These are phyloP conservation scores for Macaranga tanarius DNA, from an alignment of 441 rosid genomes.

Conservation along the genomic window DNA sequence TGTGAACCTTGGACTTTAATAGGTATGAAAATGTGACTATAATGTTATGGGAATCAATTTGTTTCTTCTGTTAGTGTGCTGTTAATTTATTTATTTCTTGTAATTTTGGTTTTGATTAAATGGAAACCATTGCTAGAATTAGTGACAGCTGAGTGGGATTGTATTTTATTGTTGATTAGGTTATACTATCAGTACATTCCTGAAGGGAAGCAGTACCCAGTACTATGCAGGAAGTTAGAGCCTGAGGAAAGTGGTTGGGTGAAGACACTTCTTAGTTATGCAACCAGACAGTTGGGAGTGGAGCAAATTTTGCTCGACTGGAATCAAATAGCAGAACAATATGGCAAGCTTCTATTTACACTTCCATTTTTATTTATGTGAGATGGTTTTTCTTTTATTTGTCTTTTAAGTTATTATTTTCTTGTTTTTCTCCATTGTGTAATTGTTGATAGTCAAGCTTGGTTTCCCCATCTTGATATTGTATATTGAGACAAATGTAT, in stretches of 20 bases:
- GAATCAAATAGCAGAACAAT: conserved; percentile 76
- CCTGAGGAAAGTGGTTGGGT: conserved; percentile 32
- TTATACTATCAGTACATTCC: conserved; percentile 74
- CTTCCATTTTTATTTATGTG: neutral
- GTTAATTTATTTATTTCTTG: neutral
- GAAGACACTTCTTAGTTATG: conserved; percentile 34
- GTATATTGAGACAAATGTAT: neutral
- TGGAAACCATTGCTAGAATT: neutral
- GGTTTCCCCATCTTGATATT: neutral
- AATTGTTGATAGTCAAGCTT: neutral
- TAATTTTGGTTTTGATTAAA: neutral
- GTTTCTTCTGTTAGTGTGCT: neutral
- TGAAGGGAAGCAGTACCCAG: conserved; percentile 81
- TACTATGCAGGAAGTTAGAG: conserved; percentile 60
- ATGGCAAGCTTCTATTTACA: conserved; percentile 46
- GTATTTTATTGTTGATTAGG: conserved; percentile 42
- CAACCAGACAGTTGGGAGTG: conserved; percentile 30
- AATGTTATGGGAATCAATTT: neutral
- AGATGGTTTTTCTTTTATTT: neutral
- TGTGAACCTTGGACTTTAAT: neutral
- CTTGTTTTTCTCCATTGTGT: neutral
- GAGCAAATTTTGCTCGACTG: conserved; percentile 89
- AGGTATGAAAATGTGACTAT: neutral
- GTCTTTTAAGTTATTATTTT: neutral
- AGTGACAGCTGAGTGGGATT: neutral